Conservation (phyloP, 1,284 basidiomycete species). For the Puccinia horiana region DNA sequence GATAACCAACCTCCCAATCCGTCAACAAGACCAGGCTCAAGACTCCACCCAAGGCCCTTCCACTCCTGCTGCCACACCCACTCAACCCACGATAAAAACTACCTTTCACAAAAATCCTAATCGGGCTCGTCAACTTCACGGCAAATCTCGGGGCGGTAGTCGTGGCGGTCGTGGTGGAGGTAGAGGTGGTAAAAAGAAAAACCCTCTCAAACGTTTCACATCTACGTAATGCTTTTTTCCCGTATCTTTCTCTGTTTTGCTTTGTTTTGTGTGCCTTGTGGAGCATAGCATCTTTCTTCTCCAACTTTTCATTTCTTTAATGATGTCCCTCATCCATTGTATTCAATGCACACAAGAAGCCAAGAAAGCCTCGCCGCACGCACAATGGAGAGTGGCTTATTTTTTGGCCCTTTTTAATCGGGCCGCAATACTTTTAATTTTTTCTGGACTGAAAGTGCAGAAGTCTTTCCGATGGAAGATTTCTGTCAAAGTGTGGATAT, state of each 20-base stretch:
- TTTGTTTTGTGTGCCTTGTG: neutral
- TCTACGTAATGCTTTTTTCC: neutral
- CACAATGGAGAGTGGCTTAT: too few species aligned
- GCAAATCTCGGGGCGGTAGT: neutral
- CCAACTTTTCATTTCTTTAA: too few species aligned
- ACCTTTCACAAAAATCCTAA: slow-evolving; percentile 23
- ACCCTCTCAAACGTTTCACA: slow-evolving; percentile 43
- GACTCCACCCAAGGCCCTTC: slow-evolving; percentile 8
- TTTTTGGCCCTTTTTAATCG: too few species aligned
- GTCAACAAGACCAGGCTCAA: slow-evolving; percentile 16
- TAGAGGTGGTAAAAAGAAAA: slow-evolving; percentile 37
- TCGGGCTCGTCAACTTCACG: neutral
- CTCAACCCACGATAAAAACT: neutral
- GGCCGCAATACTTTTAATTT: too few species aligned
- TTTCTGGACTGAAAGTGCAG: too few species aligned
- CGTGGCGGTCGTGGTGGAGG: slow-evolving; percentile 3
- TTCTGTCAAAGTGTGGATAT: too few species aligned
- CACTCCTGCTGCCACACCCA: neutral
- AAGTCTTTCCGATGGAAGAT: too few species aligned
- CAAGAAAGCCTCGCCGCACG: too few species aligned
- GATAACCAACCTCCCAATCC: slow-evolving; percentile 64
- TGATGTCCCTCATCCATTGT: too few species aligned
- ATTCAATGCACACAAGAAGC: too few species aligned
- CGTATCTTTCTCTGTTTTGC: neutral
- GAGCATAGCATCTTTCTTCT: neutral